Base-by-base conservation (phyloP, 495 filamentous ascomycete species). In the Jackrogersella multiformis region DNA sequence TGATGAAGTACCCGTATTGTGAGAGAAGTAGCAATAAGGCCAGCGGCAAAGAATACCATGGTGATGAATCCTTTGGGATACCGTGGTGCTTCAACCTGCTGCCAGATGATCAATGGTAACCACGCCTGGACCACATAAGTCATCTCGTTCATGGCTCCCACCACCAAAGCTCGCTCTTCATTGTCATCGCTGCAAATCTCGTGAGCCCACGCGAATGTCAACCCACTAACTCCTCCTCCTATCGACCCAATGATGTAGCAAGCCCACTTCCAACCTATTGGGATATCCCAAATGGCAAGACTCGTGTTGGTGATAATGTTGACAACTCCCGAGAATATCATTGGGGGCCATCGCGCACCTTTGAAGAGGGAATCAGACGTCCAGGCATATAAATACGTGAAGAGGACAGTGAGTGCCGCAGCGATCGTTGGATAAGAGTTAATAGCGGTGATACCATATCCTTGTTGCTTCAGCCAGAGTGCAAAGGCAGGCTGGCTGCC, bases 301-400 rank as follows among this genome's bases (percentile, higher is more conserved):
- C 79, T 77, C 16, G 74, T 66, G 61, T 78, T 72, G 13, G 73
- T 74, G 56, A 81, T 66, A 49, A 80, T 78, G 61, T 78, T 80
- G 32, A 81, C 72, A 4, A 67, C 28, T 4, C 77, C 77, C 5
- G 76, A 80, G 34, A 81, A 76, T 10, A 80, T 61, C 55, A 80
- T 78, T 3, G 77, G 80, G 15, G 85, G 85, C 85, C 85, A 88
- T 8, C 87, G 78, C 18, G 74, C 78, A 6, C 86, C 87, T 23
- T 76, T 74, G 20, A 86, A 80, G 4, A 87, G 44, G 0, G 81
- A 79, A 70, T 89, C 87, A 0, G 77, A 79, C 4, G 73, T 63
- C 79, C 78, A 78, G 10, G 78, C 73, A 52, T 80, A 76, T 13
- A 79, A 63, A 24, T 79, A 72, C 0, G 84, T 78, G 56, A 74